phyloP scores from a whole-genome alignment of 352 stramenopile species.

The Hyphochytrium catenoides region DNA sequence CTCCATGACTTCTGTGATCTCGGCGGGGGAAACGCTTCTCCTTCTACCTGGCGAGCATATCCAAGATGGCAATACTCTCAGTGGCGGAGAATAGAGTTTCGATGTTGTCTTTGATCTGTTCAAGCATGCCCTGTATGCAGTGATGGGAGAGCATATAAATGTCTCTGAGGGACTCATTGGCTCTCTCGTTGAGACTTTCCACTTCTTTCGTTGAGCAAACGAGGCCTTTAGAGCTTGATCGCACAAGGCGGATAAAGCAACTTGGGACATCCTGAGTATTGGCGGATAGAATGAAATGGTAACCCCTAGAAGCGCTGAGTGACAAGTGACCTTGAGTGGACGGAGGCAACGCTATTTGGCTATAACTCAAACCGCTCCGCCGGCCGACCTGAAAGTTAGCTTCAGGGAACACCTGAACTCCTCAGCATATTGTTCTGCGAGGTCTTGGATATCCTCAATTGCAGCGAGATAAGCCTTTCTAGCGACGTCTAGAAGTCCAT shows the following conservation, averaged over 20 bases:
- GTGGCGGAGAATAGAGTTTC: constrained; percentile 52
- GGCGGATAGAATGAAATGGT: constrained; percentile 39
- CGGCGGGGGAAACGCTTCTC: too few species aligned
- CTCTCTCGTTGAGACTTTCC: constrained; percentile 46
- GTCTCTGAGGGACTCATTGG: constrained; percentile 46
- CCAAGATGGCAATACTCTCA: constrained; percentile 63
- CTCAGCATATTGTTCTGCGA: constrained; percentile 43
- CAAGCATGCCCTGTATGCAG: constrained; percentile 48
- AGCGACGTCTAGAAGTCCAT: constrained; percentile 57
- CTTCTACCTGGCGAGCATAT: constrained; percentile 68
- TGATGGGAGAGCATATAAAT: constrained; percentile 66
- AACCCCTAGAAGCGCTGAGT: constrained; percentile 25
- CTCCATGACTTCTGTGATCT: background rate
- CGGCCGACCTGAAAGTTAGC: constrained; percentile 51
- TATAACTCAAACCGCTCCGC: too few species aligned
- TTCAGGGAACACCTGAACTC: constrained; percentile 28
- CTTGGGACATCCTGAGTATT: constrained; percentile 20
- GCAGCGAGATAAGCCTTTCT: constrained; percentile 46
- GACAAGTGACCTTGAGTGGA: background rate
- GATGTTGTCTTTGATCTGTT: constrained; percentile 40
- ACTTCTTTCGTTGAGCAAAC: constrained; percentile 62
- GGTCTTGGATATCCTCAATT: constrained; percentile 48
- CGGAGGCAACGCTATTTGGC: background rate
- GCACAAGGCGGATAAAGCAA: constrained; percentile 32
- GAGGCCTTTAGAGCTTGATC: constrained; percentile 26